Evolutionary conservation across 768 basidiomycete species (phyloP).

Genomic region (Saitozyma podzolica): DNA sequence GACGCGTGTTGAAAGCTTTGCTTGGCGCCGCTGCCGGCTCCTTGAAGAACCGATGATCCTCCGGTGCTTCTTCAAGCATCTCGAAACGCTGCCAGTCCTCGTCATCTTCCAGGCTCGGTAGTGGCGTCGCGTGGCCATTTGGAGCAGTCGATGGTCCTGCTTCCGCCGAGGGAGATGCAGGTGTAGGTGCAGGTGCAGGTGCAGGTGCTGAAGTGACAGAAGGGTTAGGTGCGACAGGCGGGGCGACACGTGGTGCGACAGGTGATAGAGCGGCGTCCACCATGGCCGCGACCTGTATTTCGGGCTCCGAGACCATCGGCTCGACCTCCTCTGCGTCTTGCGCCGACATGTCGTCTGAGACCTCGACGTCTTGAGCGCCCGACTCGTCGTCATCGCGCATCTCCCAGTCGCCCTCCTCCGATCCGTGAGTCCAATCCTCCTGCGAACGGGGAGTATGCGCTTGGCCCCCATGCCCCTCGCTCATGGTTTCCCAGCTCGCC

Average conservation of each 20-base stretch:
- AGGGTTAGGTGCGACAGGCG: neutral
- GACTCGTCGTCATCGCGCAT: constrained; percentile 32
- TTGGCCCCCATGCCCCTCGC: neutral
- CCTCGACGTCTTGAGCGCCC: constrained; percentile 2
- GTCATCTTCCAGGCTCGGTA: constrained; percentile 47
- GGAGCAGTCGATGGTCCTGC: constrained; percentile 18
- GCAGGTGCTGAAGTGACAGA: neutral
- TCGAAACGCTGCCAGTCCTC: constrained; percentile 77
- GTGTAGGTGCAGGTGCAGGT: constrained; percentile 4
- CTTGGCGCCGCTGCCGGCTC: constrained; percentile 63
- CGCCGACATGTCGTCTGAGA: neutral
- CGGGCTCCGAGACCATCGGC: constrained; percentile 14
- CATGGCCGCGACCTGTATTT: neutral
- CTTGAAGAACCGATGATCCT: constrained; percentile 74
- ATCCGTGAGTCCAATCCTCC: neutral
- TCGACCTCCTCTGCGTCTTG: constrained; percentile 26
- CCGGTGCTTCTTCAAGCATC: constrained; percentile 70
- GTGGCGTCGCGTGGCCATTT: constrained; percentile 6
- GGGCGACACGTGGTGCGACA: neutral
- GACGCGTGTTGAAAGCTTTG: constrained; percentile 71
- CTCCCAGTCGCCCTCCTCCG: constrained; percentile 8
- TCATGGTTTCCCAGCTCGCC: constrained; percentile 25
- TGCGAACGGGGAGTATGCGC: neutral
- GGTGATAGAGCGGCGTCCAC: neutral
- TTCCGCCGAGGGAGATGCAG: constrained; percentile 4